Percentiles rank a stretch among this genome's conserved stretches.
Conservation (phyloP, 2,329 filamentous ascomycete species). For the Neonectria ditissima region DNA sequence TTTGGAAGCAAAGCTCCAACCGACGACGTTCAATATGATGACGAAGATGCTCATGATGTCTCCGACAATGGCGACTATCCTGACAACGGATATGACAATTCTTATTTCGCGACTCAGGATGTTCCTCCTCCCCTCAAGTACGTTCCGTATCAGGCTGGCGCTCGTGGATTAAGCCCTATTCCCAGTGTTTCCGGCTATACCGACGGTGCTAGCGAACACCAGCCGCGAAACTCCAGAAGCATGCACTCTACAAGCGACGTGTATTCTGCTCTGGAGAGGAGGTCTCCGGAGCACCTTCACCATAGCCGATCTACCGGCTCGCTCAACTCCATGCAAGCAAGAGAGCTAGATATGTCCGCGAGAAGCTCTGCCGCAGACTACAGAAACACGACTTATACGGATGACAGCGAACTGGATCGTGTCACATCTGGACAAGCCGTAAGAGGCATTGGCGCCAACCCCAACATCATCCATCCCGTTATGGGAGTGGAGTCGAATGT, state of each 20-base stretch:
- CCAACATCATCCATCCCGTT: slow-evolving; percentile 79
- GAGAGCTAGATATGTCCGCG: slow-evolving; percentile 64
- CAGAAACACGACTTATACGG: slow-evolving; percentile 62
- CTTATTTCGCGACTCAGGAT: slow-evolving; percentile 70
- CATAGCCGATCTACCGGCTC: slow-evolving; percentile 52
- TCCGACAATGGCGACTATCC: slow-evolving; percentile 53
- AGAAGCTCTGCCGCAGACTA: slow-evolving; percentile 69
- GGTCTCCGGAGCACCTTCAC: slow-evolving; percentile 56
- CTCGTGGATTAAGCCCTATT: slow-evolving; percentile 85
- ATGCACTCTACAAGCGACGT: slow-evolving; percentile 64
- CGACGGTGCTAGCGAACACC: slow-evolving; percentile 72
- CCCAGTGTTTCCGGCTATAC: slow-evolving; percentile 92
- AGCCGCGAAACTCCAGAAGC: slow-evolving; percentile 68
- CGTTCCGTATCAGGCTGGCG: slow-evolving; percentile 75
- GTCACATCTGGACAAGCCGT: slow-evolving; percentile 77
- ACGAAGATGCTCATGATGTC: slow-evolving; percentile 51
- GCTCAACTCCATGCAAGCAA: slow-evolving; percentile 55
- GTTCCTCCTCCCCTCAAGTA: slow-evolving; percentile 74
- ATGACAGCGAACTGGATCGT: slow-evolving; percentile 69
- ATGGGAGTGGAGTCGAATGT: slow-evolving; percentile 88
- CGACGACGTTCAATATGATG: slow-evolving; percentile 60
- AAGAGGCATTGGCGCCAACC: slow-evolving; percentile 76
- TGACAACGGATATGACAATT: slow-evolving; percentile 56
- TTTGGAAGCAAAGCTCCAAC: slow-evolving; percentile 56
- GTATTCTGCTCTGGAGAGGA: slow-evolving; percentile 72